Percentiles rank a stretch among this genome's conserved stretches.
Conservation (phyloP, 768 basidiomycete species). For the Russula virescens region DNA sequence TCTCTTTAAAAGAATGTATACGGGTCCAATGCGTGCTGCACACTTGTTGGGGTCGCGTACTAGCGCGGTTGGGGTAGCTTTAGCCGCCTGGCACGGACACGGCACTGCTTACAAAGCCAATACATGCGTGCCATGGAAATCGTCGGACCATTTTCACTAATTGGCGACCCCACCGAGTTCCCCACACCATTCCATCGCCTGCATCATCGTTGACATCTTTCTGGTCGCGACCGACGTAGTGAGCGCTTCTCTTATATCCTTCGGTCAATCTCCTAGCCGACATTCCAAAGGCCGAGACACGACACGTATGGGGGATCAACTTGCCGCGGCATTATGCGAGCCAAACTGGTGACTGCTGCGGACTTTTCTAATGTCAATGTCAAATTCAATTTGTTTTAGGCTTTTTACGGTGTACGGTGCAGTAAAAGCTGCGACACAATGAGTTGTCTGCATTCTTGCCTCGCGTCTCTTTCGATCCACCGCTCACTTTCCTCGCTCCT, state of each 20-base stretch:
- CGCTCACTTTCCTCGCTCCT: not conserved
- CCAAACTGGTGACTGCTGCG: too few relatives aligned
- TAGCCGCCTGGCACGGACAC: not conserved
- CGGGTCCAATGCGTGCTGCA: not conserved
- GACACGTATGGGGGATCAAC: not conserved
- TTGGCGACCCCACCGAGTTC: not conserved
- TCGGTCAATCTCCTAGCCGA: not conserved
- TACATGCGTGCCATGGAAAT: not conserved
- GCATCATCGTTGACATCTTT: not conserved
- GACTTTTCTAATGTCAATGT: not conserved
- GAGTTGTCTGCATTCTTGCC: too few relatives aligned
- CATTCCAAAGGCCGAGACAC: not conserved
- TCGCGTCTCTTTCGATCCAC: not conserved
- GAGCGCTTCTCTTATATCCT: not conserved
- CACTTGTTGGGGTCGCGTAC: slow-evolving; percentile 13
- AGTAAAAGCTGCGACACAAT: not conserved
- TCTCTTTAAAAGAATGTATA: slow-evolving; percentile 14
- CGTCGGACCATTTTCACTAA: too few relatives aligned
- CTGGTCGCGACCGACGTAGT: not conserved
- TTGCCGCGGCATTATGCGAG: not conserved
- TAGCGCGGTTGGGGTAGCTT: slow-evolving; percentile 9
- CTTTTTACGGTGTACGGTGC: not conserved
- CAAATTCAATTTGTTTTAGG: not conserved
- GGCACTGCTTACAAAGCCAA: not conserved
- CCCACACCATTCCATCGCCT: too few relatives aligned